Base-by-base conservation (phyloP, 2,329 filamentous ascomycete genomes). In the Penicillium sp. region DNA sequence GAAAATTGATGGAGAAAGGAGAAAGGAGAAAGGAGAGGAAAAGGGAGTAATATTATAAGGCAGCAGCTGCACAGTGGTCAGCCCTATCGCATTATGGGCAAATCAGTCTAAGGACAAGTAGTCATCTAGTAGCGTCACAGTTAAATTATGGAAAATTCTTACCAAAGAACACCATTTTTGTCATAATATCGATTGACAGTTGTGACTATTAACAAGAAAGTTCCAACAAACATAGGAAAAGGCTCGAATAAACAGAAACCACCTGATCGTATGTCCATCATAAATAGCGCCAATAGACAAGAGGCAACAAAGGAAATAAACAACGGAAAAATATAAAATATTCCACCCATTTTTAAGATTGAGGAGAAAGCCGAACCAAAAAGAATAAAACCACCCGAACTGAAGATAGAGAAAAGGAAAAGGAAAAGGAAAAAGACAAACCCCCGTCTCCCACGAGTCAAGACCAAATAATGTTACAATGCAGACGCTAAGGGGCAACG, bases 401-500 rank as follows among this genome's bases (percentile, higher is more conserved):
- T 39, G 30, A 41, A 52, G 45, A 36, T 40, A 54, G 34, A 51
- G 27, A 52, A 41, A 62, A 47, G 41, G 37, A 42, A 52, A 40
- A 27, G 23, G 45, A 40, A 49, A 40, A 36, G 42, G 40, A 62
- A 49, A 43, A 41, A 39, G 34, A 41, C 23, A 43, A 45, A 34
- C 32, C 46, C 17, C 24, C 27, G 33, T 57, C 51, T 33, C 53
- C 43, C 37, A 52, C 29, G 39, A 23, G 34, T 54, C 44, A 49
- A 59, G 53, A 21, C 32, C 40, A 49, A 54, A 56, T 60, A 61
- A 49, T 62, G 51, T 60, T 62, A 64, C 61, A 65, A 63, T 59
- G 65, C 58, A 57, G 58, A 60, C 58, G 66, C 68, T 68, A 67
- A 66, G 60, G 49, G 56, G 57, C 50, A 57, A 49, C 43, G 49